Conservation (phyloP, 2,329 filamentous ascomycete genomes). For the Diaporthe citrichinensis region DNA sequence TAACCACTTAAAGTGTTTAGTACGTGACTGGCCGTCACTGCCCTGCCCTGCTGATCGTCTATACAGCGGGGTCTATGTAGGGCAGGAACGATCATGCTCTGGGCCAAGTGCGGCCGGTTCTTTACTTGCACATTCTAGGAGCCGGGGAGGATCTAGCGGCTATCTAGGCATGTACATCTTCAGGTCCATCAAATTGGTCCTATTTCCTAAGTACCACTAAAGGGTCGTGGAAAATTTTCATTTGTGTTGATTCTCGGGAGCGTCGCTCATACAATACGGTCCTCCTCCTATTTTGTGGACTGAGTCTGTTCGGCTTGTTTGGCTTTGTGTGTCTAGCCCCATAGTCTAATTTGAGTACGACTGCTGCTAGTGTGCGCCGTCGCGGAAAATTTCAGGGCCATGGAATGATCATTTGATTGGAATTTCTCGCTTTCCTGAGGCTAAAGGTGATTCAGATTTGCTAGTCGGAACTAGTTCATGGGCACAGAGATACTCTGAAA, state of each 20-base stretch:
- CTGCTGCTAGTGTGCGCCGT: not conserved
- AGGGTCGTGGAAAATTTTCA: not conserved
- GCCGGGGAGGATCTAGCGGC: not conserved
- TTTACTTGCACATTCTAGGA: not conserved
- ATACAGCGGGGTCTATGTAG: too few relatives aligned
- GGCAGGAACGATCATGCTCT: constrained; percentile 1
- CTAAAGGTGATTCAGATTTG: too few relatives aligned
- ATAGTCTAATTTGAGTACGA: too few relatives aligned
- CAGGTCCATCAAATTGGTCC: too few relatives aligned
- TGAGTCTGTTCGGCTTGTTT: not conserved
- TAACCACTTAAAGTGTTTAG: not conserved
- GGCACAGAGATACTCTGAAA: too few relatives aligned
- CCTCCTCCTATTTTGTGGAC: too few relatives aligned
- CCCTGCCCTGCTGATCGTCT: not conserved
- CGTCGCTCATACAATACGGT: not conserved
- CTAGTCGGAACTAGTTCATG: too few relatives aligned
- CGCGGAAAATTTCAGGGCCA: not conserved
- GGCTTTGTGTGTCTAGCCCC: too few relatives aligned
- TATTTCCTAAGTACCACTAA: not conserved
- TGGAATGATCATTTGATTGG: not conserved
- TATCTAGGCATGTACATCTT: not conserved
- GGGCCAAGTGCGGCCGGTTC: not conserved
- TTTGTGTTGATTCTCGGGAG: not conserved
- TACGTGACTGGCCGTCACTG: not conserved
- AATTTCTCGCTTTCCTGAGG: not conserved